Evolutionary conservation across 345 rosid genomes (phyloP).

Genomic region (Acer negundo): DNA sequence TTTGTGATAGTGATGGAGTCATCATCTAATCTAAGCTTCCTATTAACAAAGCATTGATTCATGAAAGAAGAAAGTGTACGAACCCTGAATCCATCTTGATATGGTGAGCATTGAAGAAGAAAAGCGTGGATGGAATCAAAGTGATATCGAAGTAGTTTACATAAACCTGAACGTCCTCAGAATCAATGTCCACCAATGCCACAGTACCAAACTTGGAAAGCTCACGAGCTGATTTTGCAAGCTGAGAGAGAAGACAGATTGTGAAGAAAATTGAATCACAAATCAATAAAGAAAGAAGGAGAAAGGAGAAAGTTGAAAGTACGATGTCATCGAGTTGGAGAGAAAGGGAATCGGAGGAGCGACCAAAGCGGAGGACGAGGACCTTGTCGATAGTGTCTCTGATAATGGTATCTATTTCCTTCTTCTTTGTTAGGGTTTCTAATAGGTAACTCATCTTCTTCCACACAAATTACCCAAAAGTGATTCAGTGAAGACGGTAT

Average conservation of each 20-base stretch:
- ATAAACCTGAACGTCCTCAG: slow-evolving; percentile 77
- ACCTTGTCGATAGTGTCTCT: slow-evolving; percentile 85
- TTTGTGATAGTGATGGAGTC: too few relatives aligned
- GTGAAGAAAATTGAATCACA: neutral
- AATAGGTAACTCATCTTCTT: slow-evolving; percentile 56
- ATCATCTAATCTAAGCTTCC: too few relatives aligned
- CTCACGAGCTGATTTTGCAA: slow-evolving; percentile 71
- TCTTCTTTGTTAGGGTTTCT: slow-evolving; percentile 60
- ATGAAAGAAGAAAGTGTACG: neutral
- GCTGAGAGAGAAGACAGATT: slow-evolving; percentile 31
- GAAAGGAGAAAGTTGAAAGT: slow-evolving; percentile 1
- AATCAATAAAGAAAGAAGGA: neutral
- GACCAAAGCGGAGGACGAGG: slow-evolving; percentile 92
- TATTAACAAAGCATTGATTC: neutral
- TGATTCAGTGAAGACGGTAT: too few relatives aligned
- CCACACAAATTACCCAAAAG: too few relatives aligned
- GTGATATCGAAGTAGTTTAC: slow-evolving; percentile 83
- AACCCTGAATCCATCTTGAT: slow-evolving; percentile 98
- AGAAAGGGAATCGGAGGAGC: slow-evolving; percentile 52
- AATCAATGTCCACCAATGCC: slow-evolving; percentile 71
- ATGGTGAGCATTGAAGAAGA: slow-evolving; percentile 95
- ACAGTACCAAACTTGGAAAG: slow-evolving; percentile 67
- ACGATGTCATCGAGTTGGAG: slow-evolving; percentile 78
- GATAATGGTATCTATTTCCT: slow-evolving; percentile 68
- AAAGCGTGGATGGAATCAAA: slow-evolving; percentile 69